Conservation (phyloP, 345 rosid genomes). For the Balakata baccata region DNA sequence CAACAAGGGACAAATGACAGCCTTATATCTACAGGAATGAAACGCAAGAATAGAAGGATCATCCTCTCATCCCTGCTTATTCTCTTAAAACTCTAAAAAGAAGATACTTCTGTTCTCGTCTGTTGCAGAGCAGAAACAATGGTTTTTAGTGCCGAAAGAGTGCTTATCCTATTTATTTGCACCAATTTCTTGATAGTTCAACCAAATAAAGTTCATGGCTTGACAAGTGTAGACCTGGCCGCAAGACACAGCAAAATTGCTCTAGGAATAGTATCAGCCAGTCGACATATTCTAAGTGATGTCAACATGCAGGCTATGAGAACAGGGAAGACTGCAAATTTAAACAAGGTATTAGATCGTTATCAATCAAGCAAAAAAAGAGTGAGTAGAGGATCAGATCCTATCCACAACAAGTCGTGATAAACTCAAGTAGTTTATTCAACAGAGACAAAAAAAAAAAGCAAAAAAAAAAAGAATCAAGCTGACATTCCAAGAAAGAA, state of each 20-base stretch:
- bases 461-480: slow-evolving; percentile 22
- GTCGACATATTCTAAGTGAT: slow-evolving; percentile 39
- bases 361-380: slow-evolving; percentile 59
- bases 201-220: slow-evolving; percentile 34
- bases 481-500: slow-evolving; percentile 26
- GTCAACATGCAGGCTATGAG: slow-evolving; percentile 32
- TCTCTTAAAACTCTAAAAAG: slow-evolving; percentile 39
- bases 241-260: slow-evolving; percentile 28
- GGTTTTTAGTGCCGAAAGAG: slow-evolving; percentile 41
- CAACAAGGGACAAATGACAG: slow-evolving; percentile 46
- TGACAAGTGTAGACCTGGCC: slow-evolving; percentile 32
- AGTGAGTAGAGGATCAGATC: slow-evolving; percentile 74
- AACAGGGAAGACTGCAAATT: slow-evolving; percentile 31
- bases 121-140: slow-evolving; percentile 41
- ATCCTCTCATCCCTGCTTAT: slow-evolving; percentile 33
- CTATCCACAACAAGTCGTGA: slow-evolving; percentile 80
- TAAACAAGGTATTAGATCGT: slow-evolving; percentile 39
- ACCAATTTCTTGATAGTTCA: slow-evolving; percentile 48
- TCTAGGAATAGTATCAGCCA: slow-evolving; percentile 22
- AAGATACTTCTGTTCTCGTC: slow-evolving; percentile 38
- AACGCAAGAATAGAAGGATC: slow-evolving; percentile 34
- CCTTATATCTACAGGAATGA: slow-evolving; percentile 55
- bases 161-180: slow-evolving; percentile 52
- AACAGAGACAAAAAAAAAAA: too few species aligned
- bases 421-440: slow-evolving; percentile 19